Conservation (phyloP, 805 yeast genomes). For the Metschnikowia arizonensis region DNA sequence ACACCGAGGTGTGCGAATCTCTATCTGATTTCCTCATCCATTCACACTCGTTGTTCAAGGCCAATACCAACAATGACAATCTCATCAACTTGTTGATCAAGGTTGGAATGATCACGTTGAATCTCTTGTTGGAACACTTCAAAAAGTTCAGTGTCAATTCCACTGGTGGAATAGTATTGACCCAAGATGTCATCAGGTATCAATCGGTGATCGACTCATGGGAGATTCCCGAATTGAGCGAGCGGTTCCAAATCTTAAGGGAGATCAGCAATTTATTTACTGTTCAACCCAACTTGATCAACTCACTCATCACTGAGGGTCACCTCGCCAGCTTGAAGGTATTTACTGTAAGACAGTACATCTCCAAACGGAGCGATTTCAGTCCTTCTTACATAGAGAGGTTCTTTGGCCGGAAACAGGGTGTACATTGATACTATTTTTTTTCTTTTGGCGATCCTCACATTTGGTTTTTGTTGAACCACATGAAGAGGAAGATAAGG, state of each 20-base stretch:
- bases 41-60: conserved; percentile 36
- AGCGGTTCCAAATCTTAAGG: conserved; percentile 63
- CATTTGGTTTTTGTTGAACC: conserved; percentile 10
- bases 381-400: conserved; percentile 49
- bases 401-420: conserved; percentile 35
- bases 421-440: not conserved
- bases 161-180: conserved; percentile 76
- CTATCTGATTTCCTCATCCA: conserved; percentile 50
- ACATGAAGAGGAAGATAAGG: conserved; percentile 1
- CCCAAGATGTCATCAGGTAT: conserved; percentile 77
- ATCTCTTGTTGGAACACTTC: conserved; percentile 63
- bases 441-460: conserved; percentile 1
- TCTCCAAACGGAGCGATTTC: conserved; percentile 67
- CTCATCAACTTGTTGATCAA: conserved; percentile 47
- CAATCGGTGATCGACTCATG: conserved; percentile 66
- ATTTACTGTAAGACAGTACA: conserved; percentile 57
- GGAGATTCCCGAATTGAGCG: conserved; percentile 57
- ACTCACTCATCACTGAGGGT: conserved; percentile 78
- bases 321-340: conserved; percentile 65
- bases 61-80: conserved; percentile 40
- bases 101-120: conserved; percentile 56
- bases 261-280: conserved; percentile 83
- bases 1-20: conserved; percentile 67
- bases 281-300: conserved; percentile 74
- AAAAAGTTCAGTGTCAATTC: conserved; percentile 72